A percentile compares a stretch with the other conserved stretches of the same genome.
Evolutionary conservation across 2,329 filamentous ascomycete genomes (phyloP).

Genomic region (Thielaviopsis euricoi): DNA sequence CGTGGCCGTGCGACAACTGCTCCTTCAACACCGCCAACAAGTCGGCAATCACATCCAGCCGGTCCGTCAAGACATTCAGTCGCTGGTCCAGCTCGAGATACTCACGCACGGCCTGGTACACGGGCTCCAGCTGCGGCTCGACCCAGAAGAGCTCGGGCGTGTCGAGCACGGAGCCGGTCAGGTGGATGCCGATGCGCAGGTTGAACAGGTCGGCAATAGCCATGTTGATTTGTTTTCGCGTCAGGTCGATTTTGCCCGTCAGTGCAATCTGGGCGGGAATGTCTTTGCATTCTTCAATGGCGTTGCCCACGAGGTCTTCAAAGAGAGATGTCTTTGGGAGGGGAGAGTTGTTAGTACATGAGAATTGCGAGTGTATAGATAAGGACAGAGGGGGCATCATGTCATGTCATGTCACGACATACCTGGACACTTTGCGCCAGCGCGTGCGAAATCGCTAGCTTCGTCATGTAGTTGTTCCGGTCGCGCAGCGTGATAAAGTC

Average conservation of each 20-base stretch:
- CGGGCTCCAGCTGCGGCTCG: conserved; percentile 87
- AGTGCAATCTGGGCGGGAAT: conserved; percentile 84
- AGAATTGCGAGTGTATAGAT: neutral
- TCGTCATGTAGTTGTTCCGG: conserved; percentile 95
- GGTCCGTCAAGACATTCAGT: conserved; percentile 73
- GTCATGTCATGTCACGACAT: conserved; percentile 13
- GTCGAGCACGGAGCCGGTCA: conserved; percentile 91
- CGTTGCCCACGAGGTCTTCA: conserved; percentile 86
- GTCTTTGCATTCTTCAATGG: conserved; percentile 83
- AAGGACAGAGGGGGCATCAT: neutral
- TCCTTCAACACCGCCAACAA: conserved; percentile 86
- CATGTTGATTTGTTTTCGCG: conserved; percentile 90
- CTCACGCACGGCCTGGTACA: conserved; percentile 86
- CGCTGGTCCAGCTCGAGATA: conserved; percentile 98
- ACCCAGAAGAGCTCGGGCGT: conserved; percentile 98
- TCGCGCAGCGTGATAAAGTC: conserved; percentile 93
- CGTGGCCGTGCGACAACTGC: conserved; percentile 84
- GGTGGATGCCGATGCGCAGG: conserved; percentile 89
- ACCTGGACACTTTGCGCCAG: conserved; percentile 91
- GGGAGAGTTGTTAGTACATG: conserved; percentile 13
- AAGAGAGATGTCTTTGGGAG: conserved; percentile 71
- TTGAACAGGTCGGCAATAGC: conserved; percentile 98
- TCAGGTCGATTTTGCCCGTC: conserved; percentile 82
- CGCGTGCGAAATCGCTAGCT: conserved; percentile 89
- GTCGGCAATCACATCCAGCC: conserved; percentile 77